phyloP scores from a whole-genome alignment of 2,329 filamentous ascomycete genomes.

The Magnaporthiopsis rhizophila region DNA sequence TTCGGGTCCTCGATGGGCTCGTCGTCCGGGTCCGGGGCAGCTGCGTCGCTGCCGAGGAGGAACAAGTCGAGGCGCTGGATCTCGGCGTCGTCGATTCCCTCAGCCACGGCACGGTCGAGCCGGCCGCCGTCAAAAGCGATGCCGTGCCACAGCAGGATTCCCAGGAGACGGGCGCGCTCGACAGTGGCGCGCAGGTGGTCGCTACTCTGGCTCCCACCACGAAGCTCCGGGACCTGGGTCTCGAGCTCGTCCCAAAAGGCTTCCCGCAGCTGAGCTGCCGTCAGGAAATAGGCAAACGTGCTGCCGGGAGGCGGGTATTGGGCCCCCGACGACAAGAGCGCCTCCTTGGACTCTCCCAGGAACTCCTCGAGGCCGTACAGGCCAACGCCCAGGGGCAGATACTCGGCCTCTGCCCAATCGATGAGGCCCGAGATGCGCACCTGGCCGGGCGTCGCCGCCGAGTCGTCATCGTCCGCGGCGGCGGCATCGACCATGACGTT shows the following conservation, averaged over 20 bases:
- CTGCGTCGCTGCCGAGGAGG: slow-evolving; percentile 5
- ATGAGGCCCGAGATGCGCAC: slow-evolving; percentile 40
- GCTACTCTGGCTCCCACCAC: slow-evolving; percentile 11
- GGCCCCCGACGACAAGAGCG: neutral
- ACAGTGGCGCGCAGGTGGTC: slow-evolving; percentile 24
- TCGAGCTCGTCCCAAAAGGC: slow-evolving; percentile 42
- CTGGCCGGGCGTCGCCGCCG: neutral
- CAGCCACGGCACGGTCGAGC: slow-evolving; percentile 49
- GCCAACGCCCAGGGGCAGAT: slow-evolving; percentile 49
- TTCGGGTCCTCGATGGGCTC: neutral
- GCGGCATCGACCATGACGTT: slow-evolving; percentile 43
- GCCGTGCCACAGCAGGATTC: slow-evolving; percentile 55
- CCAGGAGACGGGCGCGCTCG: slow-evolving; percentile 37
- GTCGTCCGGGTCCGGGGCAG: neutral
- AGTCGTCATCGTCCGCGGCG: too few relatives aligned
- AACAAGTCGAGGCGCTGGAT: slow-evolving; percentile 39
- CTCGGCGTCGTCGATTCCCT: slow-evolving; percentile 41
- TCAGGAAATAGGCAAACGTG: slow-evolving; percentile 35
- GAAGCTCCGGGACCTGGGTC: slow-evolving; percentile 26
- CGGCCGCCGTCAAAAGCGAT: slow-evolving; percentile 54
- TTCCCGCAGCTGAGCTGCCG: slow-evolving; percentile 32
- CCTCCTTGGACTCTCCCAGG: slow-evolving; percentile 33
- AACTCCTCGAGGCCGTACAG: slow-evolving; percentile 55
- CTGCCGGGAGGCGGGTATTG: slow-evolving; percentile 13
- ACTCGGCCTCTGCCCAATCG: slow-evolving; percentile 59